Evolutionary conservation across 805 yeast species (phyloP).

Genomic region (Candida montana): DNA sequence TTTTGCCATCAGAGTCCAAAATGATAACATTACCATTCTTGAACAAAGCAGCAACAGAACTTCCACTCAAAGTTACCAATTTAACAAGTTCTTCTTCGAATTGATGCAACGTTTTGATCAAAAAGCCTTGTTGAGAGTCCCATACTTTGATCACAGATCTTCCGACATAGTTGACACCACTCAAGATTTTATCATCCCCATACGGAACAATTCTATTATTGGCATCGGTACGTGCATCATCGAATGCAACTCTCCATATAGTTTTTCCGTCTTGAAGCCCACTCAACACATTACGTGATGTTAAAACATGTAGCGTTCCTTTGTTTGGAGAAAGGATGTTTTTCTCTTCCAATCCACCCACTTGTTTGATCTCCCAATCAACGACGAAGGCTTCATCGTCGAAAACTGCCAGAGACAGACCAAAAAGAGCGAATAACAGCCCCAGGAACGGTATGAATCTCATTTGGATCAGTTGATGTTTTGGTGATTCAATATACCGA

Average conservation of each 20-base stretch:
- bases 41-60: constrained; percentile 7
- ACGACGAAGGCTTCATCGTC: constrained; percentile 48
- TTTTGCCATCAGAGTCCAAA: constrained; percentile 2
- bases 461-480: not conserved
- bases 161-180: constrained; percentile 20
- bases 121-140: constrained; percentile 10
- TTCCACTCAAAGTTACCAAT: constrained; percentile 6
- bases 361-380: constrained; percentile 49
- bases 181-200: constrained; percentile 9
- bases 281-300: constrained; percentile 27
- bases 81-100: constrained; percentile 6
- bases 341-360: constrained; percentile 33
- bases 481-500: too few relatives aligned
- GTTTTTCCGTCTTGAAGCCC: constrained; percentile 33
- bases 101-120: constrained; percentile 1
- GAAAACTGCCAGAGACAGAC: constrained; percentile 24
- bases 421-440: not conserved
- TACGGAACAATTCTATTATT: constrained; percentile 11
- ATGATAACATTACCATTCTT: constrained; percentile 12
- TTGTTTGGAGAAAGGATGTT: constrained; percentile 16
- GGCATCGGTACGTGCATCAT: constrained; percentile 15
- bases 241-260: constrained; percentile 28
- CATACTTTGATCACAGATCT: constrained; percentile 19
- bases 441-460: not conserved
- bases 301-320: constrained; percentile 23